Evolutionary conservation across 768 basidiomycete genomes (phyloP).

Genomic region (Rhizopogon roseolus): DNA sequence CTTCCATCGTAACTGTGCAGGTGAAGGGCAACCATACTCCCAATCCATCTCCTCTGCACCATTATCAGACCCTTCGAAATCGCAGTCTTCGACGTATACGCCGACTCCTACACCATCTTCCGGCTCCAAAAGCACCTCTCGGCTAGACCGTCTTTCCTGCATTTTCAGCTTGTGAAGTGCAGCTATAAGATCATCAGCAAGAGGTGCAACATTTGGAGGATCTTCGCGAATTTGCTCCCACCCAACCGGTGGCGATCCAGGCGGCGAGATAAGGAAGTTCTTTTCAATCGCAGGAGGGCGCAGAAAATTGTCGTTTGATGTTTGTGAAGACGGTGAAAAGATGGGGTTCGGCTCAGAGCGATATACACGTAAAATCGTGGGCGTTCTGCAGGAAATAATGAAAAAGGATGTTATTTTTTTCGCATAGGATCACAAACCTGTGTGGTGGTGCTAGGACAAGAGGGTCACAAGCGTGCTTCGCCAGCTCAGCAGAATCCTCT

Average conservation of each 20-base stretch:
- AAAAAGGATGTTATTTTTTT: neutral
- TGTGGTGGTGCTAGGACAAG: constrained; percentile 51
- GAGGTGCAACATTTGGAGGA: constrained; percentile 76
- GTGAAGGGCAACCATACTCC: constrained; percentile 50
- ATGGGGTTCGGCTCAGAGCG: constrained; percentile 71
- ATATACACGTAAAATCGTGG: constrained; percentile 59
- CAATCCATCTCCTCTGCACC: constrained; percentile 40
- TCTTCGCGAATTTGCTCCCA: constrained; percentile 94
- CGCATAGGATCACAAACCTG: constrained; percentile 36
- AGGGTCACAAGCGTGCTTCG: constrained; percentile 63
- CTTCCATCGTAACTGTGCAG: constrained; percentile 47
- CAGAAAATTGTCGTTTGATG: constrained; percentile 32
- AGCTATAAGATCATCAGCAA: constrained; percentile 83
- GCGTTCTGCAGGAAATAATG: constrained; percentile 31
- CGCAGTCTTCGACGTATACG: constrained; percentile 76
- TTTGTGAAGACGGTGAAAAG: constrained; percentile 29
- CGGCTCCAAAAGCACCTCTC: constrained; percentile 63
- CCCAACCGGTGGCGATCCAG: constrained; percentile 94
- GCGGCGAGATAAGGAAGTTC: constrained; percentile 97
- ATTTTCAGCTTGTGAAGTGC: constrained; percentile 72
- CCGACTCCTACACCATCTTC: constrained; percentile 68
- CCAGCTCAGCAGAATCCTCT: constrained; percentile 60
- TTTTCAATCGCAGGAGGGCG: constrained; percentile 78
- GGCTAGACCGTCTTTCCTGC: constrained; percentile 33
- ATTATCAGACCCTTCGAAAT: constrained; percentile 29